Base-by-base conservation (phyloP, 1,284 basidiomycete genomes). In the Melampsora larici-populina region DNA sequence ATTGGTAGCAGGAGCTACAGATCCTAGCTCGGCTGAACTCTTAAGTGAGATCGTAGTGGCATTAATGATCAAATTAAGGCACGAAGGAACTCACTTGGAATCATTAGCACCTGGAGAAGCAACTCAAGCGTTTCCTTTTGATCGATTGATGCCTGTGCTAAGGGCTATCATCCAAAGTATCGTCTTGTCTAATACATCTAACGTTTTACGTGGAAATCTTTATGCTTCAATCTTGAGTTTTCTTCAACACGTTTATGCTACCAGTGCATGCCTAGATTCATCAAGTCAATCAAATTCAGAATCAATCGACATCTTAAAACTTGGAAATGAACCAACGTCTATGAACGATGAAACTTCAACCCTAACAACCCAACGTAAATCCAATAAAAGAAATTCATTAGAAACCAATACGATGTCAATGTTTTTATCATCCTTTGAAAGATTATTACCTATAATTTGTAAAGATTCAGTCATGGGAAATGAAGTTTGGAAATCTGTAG, bases 401-500 rank as follows among this genome's bases (percentile, higher is more conserved):
- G 76, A 78, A 43, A 33, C 69, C 48, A 71, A 78, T 60, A 71
- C 68, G 5, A 36, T 78, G 63, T 17, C 62, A 18, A 78, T 91
- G 72, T 85, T 88, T 43, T 86, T 89, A 76, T 79, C 83, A 1
- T 83, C 84, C 48, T 84, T 85, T 66, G 95, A 97, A 78, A 88
- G 91, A 3, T 85, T 99, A 26, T 87, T 95, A 0, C 85, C 89
- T 0, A 87, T 90, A n/a, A 86, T 97, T 36, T 90, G 92, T 49
- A 88, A 93, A 24, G 96, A 99, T 82, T 94, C 94, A 0, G 91
- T 95, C 78, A 94, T 97, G 81, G 94, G 94, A 13, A 89, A 91
- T 40, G 94, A 97, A 83, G 92, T 98, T 0, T 97, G 95, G 94
- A 93, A 94, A 85, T 96, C 95, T 24, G 90, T 95, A 36, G 91